Evolutionary conservation across 2,329 filamentous ascomycete species (phyloP).

Genomic region (Xylariaceae sp.): DNA sequence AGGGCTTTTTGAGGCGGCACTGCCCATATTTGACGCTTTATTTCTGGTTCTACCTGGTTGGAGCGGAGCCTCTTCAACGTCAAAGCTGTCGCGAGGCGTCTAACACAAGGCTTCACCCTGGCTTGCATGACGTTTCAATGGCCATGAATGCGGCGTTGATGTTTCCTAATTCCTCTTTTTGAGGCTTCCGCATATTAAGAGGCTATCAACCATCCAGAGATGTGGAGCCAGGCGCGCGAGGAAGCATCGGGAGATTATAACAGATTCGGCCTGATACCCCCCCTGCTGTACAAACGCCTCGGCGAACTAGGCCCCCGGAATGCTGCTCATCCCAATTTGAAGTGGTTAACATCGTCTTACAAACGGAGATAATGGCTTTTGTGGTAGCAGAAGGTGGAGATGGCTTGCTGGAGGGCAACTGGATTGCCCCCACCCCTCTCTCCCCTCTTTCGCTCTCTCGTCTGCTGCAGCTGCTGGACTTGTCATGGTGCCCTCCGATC

Average conservation of each 20-base stretch:
- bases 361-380: conserved; percentile 41
- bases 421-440: conserved; percentile 30
- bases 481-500: conserved; percentile 30
- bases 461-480: conserved; percentile 8
- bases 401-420: conserved; percentile 35
- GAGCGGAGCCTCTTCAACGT: conserved; percentile 26
- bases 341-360: conserved; percentile 37
- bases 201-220: conserved; percentile 33
- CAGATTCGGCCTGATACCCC: conserved; percentile 33
- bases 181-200: conserved; percentile 38
- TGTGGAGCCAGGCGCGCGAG: conserved; percentile 32
- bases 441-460: conserved; percentile 26
- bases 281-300: conserved; percentile 33
- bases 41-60: conserved; percentile 21
- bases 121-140: conserved; percentile 38
- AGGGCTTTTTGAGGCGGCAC: conserved; percentile 24
- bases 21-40: conserved; percentile 26
- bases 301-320: conserved; percentile 35
- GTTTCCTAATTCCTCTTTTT: conserved; percentile 28
- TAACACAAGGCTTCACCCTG: conserved; percentile 32
- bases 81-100: conserved; percentile 31
- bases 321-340: conserved; percentile 42
- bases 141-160: conserved; percentile 35
- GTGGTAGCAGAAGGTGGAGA: conserved; percentile 34
- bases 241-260: conserved; percentile 28